These are phyloP conservation scores for Trichoderma koningii DNA, from an alignment of 2,329 filamentous ascomycete species.

Conservation along the genomic window DNA sequence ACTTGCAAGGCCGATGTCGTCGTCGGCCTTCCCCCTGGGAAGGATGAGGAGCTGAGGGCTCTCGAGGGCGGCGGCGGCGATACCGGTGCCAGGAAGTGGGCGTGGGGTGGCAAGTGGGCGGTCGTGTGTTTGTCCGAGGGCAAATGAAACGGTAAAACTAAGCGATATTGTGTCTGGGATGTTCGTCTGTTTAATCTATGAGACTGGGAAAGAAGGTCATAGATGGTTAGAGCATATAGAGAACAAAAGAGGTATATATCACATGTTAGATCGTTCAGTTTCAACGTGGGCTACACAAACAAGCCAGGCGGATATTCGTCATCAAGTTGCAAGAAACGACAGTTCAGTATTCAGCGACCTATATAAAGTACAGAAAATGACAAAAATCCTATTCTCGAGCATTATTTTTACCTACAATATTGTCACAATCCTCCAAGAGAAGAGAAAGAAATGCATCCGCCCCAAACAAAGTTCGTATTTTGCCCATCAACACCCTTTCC, in stretches of 20 bases:
- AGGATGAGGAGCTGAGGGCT: slow-evolving; percentile 76
- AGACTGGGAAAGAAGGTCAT: slow-evolving; percentile 4
- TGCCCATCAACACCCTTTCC: not conserved
- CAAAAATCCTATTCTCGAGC: not conserved
- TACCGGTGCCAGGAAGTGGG: slow-evolving; percentile 76
- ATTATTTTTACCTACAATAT: not conserved
- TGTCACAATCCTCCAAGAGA: not conserved
- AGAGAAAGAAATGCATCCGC: not conserved
- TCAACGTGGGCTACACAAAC: too few relatives aligned
- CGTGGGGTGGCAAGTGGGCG: slow-evolving; percentile 95
- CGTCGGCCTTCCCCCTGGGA: slow-evolving; percentile 78
- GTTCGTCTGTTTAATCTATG: not conserved
- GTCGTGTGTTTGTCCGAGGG: slow-evolving; percentile 64
- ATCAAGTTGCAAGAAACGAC: not conserved
- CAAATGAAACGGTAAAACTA: slow-evolving; percentile 33
- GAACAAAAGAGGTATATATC: not conserved
- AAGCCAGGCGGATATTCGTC: too few relatives aligned
- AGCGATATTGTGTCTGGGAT: not conserved
- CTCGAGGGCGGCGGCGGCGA: slow-evolving; percentile 72
- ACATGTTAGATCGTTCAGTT: not conserved
- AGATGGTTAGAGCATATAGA: slow-evolving; percentile 20
- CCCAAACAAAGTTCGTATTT: too few relatives aligned
- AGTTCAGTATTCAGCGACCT: not conserved
- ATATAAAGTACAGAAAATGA: not conserved
- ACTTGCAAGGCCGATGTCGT: slow-evolving; percentile 98